Evolutionary conservation across 345 rosid genomes (phyloP).

Genomic region (Cardamine occulta): DNA sequence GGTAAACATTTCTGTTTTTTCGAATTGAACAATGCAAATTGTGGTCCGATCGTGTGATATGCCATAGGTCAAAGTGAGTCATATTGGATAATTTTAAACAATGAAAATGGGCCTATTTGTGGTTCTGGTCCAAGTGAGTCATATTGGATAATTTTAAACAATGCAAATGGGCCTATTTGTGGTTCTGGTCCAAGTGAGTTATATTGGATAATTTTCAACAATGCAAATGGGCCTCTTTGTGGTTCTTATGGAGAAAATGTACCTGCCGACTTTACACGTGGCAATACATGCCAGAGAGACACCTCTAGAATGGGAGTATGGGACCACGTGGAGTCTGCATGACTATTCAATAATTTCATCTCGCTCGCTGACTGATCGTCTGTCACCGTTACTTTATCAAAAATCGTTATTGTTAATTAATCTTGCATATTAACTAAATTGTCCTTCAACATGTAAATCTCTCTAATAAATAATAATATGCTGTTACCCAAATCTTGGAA

Average conservation of each 20-base stretch:
- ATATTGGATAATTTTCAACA: not conserved
- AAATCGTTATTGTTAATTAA: not conserved
- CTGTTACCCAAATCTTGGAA: constrained; percentile 5
- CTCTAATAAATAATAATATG: not conserved
- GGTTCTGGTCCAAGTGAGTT: not conserved
- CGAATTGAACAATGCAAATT: no score
- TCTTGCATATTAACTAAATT: not conserved
- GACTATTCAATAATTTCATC: constrained; percentile 33
- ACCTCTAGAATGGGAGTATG: constrained; percentile 26
- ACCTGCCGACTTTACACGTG: constrained; percentile 36
- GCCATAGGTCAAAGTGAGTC: no score
- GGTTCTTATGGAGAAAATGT: not conserved
- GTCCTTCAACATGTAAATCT: not conserved
- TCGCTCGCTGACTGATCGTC: constrained; percentile 15
- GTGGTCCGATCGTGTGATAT: no score
- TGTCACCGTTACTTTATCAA: constrained; percentile 19
- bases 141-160: not conserved
- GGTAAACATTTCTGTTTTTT: no score
- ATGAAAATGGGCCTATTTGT: not conserved
- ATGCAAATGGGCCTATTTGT: not conserved
- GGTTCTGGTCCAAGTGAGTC: not conserved
- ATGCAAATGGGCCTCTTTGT: not conserved
- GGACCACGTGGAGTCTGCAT: constrained; percentile 30
- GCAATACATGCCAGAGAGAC: constrained; percentile 20
- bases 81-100: not conserved